Conservation (phyloP, 192 early-diverging fungal species). For the Gamsiella multidivaricata region DNA sequence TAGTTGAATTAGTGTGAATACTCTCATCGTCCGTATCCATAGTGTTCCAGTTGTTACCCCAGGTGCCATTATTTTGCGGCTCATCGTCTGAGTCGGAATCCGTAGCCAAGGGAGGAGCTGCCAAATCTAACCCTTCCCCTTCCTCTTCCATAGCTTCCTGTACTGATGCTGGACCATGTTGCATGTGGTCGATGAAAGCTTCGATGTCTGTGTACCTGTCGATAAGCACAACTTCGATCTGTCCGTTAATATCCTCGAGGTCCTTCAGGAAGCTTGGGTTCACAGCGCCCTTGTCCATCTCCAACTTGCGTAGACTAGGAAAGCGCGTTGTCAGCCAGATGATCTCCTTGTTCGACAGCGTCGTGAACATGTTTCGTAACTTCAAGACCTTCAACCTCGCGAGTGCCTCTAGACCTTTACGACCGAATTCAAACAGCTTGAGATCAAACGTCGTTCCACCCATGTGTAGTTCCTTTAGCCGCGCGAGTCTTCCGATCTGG, state of each 20-base stretch:
- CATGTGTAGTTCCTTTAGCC: constrained; percentile 7
- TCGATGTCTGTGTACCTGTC: too few relatives aligned
- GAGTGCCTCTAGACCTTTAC: background rate
- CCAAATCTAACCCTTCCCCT: too few relatives aligned
- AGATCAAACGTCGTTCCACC: background rate
- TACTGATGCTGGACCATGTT: too few relatives aligned
- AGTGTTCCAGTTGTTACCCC: too few relatives aligned
- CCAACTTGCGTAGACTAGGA: background rate
- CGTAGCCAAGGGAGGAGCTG: too few relatives aligned
- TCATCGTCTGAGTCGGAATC: too few relatives aligned
- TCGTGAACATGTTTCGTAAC: background rate
- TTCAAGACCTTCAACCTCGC: background rate
- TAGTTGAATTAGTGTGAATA: too few relatives aligned
- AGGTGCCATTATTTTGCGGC: too few relatives aligned
- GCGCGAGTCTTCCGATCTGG: constrained; percentile 1
- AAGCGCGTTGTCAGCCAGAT: constrained; percentile 18
- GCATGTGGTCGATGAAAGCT: too few relatives aligned
- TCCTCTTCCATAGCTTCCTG: too few relatives aligned
- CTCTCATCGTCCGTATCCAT: too few relatives aligned
- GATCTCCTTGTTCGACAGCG: constrained; percentile 3
- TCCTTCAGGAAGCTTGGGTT: background rate
- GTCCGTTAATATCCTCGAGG: background rate
- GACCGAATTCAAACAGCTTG: background rate
- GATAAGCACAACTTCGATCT: too few relatives aligned
- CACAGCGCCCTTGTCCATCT: background rate